A percentile compares a stretch with the other conserved stretches of the same genome.
Evolutionary conservation across 2,329 filamentous ascomycete species (phyloP).

Genomic region (Trichophyton equinum): DNA sequence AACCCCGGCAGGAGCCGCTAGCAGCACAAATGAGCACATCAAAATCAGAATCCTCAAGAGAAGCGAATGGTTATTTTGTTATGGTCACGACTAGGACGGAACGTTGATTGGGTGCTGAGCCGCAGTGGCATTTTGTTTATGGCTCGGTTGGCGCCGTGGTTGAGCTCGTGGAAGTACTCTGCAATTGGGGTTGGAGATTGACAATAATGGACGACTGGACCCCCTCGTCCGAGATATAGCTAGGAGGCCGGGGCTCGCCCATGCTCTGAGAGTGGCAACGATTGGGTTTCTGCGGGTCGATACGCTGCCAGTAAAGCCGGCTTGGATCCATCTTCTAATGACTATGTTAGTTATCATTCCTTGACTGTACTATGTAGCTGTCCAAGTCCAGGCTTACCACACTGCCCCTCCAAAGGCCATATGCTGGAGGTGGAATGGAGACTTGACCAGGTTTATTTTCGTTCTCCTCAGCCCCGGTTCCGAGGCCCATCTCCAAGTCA

Average conservation of each 20-base stretch:
- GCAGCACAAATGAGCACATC: no score
- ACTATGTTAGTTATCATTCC: not conserved
- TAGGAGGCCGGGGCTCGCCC: constrained; percentile 47
- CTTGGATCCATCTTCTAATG: constrained; percentile 62
- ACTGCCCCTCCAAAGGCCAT: constrained; percentile 72
- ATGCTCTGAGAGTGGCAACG: not conserved
- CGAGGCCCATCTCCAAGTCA: constrained; percentile 54
- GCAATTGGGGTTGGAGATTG: not conserved
- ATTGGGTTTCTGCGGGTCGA: constrained; percentile 20
- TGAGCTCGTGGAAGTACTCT: not conserved
- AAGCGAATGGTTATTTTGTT: not conserved
- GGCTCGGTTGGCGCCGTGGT: not conserved
- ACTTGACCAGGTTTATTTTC: constrained; percentile 32
- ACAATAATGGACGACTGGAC: not conserved
- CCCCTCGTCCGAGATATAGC: constrained; percentile 37
- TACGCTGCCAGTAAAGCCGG: constrained; percentile 67
- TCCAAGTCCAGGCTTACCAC: constrained; percentile 48
- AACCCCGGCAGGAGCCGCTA: no score
- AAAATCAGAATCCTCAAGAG: no score
- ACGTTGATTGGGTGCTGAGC: no score
- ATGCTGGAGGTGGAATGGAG: constrained; percentile 58
- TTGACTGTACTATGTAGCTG: not conserved
- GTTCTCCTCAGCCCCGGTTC: constrained; percentile 36
- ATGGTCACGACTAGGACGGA: no score
- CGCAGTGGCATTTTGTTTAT: no score